These are phyloP conservation scores for Tricholoma bakamatsutake DNA, from an alignment of 768 basidiomycete genomes.

Conservation along the genomic window DNA sequence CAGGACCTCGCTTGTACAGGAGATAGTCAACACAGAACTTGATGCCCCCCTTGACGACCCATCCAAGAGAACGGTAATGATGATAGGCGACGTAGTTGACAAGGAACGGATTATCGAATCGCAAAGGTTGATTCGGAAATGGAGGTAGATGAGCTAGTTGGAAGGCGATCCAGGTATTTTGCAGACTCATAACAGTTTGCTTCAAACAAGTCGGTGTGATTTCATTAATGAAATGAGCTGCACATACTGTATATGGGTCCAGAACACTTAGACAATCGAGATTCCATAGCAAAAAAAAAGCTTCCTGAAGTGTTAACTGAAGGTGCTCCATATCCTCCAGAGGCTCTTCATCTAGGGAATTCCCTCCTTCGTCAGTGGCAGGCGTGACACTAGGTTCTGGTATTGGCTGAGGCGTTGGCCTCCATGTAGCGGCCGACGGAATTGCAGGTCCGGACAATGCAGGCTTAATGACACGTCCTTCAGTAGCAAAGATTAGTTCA, in stretches of 20 bases:
- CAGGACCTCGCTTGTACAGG: conserved; percentile 90
- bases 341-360: conserved; percentile 34
- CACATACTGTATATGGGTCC: conserved; percentile 57
- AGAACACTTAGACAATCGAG: conserved; percentile 75
- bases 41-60: conserved; percentile 93
- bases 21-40: conserved; percentile 98
- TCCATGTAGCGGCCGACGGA: conserved; percentile 81
- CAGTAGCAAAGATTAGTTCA: conserved; percentile 64
- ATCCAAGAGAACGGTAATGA: conserved; percentile 92
- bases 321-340: conserved; percentile 82
- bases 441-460: conserved; percentile 57
- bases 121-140: conserved; percentile 23
- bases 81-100: conserved; percentile 89
- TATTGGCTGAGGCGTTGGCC: conserved; percentile 29
- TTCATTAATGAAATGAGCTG: not conserved
- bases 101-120: conserved; percentile 90
- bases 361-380: conserved; percentile 25
- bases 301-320: conserved; percentile 84
- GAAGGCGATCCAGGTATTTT: conserved; percentile 60
- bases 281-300: conserved; percentile 83
- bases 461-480: conserved; percentile 59
- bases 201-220: conserved; percentile 20
- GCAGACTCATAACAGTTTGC: conserved; percentile 49
- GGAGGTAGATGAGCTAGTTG: conserved; percentile 44
- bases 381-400: conserved; percentile 16